Base-by-base conservation (phyloP, 2,329 filamentous ascomycete species). In the Phyllachora maydis region DNA sequence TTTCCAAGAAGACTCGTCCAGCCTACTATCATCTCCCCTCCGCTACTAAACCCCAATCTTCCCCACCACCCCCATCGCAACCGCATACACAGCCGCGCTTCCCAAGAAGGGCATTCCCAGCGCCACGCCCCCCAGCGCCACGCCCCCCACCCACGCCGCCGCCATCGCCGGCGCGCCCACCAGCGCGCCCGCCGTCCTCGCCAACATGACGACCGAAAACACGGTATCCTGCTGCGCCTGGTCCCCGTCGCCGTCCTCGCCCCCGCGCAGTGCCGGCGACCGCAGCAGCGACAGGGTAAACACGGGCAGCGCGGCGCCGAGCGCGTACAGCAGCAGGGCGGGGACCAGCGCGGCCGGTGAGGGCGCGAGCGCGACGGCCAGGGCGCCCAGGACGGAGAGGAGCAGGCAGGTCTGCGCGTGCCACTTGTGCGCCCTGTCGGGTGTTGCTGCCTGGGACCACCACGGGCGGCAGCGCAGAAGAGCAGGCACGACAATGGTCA, bases 121-220 rank as follows among this genome's bases (percentile, higher is more conserved):
- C 4, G 40, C 37, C 6, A 28, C 31, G 7, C 42, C 46, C 1
- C 48, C 48, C 0, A 46, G 30, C 1, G 38, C 36, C 9, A 60
- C 50, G 3, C 52, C 55, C n/a, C 34, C 33, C 4, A 59, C 48
- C 56, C 56, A 60, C 3, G 56, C 25, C 2, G 41, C 29, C 3
- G 54, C 52, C 53, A 59, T 59, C 6, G 54, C 32, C 1, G 53
- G 52, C 2, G 54, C 53, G 0, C 56, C 56, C 0, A 59, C 27
- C 7, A 60, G 40, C 5, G 54, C 54, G 4, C 55, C 56, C 0
- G 52, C 37, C 0, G 54, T 56, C 36, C 56, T 55, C 2, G 56
- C 43, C 32, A 60, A 42, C 54, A 59, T 59, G 9, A 56, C 53
- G n/a, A 59, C 47, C 3, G 56, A 54, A 27, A 59, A 59, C 2